Conservation (phyloP, 371 early-diverging fungal genomes). For the Umbelopsis sp. region DNA sequence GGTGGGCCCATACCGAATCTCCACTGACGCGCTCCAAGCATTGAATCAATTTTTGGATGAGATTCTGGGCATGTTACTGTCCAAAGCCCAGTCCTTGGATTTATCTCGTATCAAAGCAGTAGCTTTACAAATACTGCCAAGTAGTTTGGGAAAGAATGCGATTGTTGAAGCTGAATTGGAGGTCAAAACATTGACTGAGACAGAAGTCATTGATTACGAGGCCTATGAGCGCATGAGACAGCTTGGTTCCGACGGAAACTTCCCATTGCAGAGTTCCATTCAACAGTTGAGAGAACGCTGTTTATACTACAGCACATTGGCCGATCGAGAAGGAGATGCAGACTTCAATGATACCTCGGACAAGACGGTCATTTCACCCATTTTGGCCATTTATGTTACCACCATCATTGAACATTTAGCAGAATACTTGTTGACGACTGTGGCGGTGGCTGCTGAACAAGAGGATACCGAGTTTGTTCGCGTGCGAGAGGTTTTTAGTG, state of each 20-base stretch:
- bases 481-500: constrained; percentile 62
- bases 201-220: constrained; percentile 54
- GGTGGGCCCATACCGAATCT: constrained; percentile 64
- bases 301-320: constrained; percentile 45
- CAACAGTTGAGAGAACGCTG: constrained; percentile 47
- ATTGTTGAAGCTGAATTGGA: constrained; percentile 73
- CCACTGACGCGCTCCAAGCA: constrained; percentile 63
- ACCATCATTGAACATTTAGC: constrained; percentile 69
- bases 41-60: constrained; percentile 70
- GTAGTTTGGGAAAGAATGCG: constrained; percentile 66
- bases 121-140: constrained; percentile 55
- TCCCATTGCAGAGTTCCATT: constrained; percentile 35
- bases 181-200: constrained; percentile 66
- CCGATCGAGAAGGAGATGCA: constrained; percentile 33
- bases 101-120: constrained; percentile 58
- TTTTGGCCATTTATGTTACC: constrained; percentile 69
- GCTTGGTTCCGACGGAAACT: constrained; percentile 30
- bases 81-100: constrained; percentile 58
- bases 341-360: constrained; percentile 39
- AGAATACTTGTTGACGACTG: constrained; percentile 60
- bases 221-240: constrained; percentile 49
- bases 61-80: constrained; percentile 55
- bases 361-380: constrained; percentile 53
- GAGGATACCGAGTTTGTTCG: constrained; percentile 65
- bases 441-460: constrained; percentile 63